phyloP scores from a whole-genome alignment of 2,329 filamentous ascomycete genomes.

The Dactylellina haptotyla region DNA sequence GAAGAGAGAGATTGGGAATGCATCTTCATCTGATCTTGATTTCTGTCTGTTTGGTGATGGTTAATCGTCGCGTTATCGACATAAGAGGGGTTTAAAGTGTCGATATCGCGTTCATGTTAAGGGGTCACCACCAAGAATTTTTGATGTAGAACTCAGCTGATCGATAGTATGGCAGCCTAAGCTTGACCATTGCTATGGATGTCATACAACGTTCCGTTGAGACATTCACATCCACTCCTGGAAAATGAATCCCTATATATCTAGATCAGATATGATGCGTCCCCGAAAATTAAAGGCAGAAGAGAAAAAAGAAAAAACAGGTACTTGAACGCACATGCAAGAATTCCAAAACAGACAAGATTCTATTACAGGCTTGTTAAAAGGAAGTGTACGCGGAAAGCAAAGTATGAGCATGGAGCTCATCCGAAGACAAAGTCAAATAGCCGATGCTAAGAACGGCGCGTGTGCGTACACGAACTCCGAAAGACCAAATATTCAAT shows the following conservation, averaged over 20 bases:
- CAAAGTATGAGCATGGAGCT: conserved; percentile 53
- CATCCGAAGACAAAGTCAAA: conserved; percentile 9
- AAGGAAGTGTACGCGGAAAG: conserved; percentile 2
- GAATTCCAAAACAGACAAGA: conserved; percentile 34
- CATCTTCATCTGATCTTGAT: conserved; percentile 5
- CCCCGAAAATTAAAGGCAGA: conserved; percentile 9
- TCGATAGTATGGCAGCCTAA: not conserved
- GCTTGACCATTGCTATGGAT: not conserved
- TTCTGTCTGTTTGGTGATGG: conserved; percentile 10
- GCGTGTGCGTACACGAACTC: conserved; percentile 44
- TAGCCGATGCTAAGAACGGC: conserved; percentile 17
- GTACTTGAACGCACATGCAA: conserved; percentile 12
- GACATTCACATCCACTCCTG: not conserved
- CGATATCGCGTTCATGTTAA: conserved; percentile 1
- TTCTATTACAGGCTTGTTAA: conserved; percentile 31
- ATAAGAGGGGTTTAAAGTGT: not conserved
- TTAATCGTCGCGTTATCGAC: conserved; percentile 9
- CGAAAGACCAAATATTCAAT: conserved; percentile 10
- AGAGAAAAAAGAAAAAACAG: conserved; percentile 21
- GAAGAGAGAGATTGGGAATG: not conserved
- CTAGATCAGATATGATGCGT: conserved; percentile 39
- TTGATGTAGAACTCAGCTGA: conserved; percentile 10
- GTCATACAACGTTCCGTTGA: not conserved
- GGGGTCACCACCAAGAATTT: conserved; percentile 1
- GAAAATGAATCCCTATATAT: conserved; percentile 19